phyloP scores from a whole-genome alignment of 2,329 filamentous ascomycete genomes.

The Pseudofabraea citricarpa region DNA sequence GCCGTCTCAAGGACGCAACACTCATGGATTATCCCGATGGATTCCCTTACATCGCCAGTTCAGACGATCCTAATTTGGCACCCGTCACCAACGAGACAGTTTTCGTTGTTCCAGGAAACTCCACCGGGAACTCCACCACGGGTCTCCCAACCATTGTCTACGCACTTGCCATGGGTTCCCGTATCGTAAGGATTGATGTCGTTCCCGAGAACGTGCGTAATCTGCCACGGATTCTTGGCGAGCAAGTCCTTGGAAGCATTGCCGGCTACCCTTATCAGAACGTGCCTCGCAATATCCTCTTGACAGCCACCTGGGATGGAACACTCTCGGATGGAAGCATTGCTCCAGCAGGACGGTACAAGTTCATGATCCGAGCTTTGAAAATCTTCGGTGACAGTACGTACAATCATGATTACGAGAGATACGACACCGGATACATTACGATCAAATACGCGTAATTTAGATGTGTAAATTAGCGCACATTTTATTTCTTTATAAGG shows the following conservation, averaged over 20 bases:
- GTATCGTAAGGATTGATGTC: background rate
- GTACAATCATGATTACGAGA: constrained; percentile 21
- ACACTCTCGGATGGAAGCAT: background rate
- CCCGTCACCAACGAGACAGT: constrained; percentile 25
- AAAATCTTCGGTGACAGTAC: constrained; percentile 2
- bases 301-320: background rate
- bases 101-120: background rate
- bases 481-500: too few relatives aligned
- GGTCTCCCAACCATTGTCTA: constrained; percentile 10
- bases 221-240: background rate
- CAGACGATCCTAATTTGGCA: constrained; percentile 8
- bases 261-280: constrained; percentile 7
- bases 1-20: constrained; percentile 28
- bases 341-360: background rate
- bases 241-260: constrained; percentile 2
- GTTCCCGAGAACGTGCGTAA: background rate
- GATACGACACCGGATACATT: constrained; percentile 14
- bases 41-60: constrained; percentile 16
- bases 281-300: background rate
- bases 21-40: constrained; percentile 9
- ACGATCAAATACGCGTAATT: background rate
- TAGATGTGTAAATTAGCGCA: too few relatives aligned
- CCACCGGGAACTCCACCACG: constrained; percentile 18
- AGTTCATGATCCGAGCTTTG: background rate
- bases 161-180: constrained; percentile 11